Conservation (phyloP, 225 moss, liverwort and hornwort species). For the Sphagnum contortum region DNA sequence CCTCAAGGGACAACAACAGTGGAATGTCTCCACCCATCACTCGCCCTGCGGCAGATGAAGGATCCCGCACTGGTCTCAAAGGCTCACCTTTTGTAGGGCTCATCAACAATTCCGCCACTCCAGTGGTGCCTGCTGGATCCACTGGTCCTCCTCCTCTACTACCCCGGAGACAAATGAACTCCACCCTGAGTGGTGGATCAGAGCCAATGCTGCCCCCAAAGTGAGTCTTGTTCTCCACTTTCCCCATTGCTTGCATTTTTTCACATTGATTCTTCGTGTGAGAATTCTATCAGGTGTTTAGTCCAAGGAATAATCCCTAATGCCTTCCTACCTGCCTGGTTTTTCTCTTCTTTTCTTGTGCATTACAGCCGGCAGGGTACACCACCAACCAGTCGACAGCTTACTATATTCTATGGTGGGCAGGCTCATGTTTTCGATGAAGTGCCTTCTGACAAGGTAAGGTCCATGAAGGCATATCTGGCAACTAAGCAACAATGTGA, state of each 20-base stretch:
- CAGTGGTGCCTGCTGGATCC: slow-evolving; percentile 21
- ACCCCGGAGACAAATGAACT: slow-evolving; percentile 28
- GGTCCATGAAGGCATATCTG: neutral
- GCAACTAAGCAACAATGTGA: too few species aligned
- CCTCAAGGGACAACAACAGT: slow-evolving; percentile 9
- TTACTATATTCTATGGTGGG: slow-evolving; percentile 61
- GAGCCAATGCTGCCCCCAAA: slow-evolving; percentile 17
- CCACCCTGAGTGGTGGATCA: slow-evolving; percentile 25
- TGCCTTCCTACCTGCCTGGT: neutral
- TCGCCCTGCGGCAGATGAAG: slow-evolving; percentile 46
- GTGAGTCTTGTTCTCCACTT: neutral
- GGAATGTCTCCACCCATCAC: slow-evolving; percentile 5
- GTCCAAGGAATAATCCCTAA: neutral
- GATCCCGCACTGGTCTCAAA: slow-evolving; percentile 49
- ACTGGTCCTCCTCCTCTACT: slow-evolving; percentile 21
- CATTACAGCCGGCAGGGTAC: slow-evolving; percentile 35
- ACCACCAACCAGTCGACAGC: slow-evolving; percentile 41
- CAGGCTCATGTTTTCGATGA: slow-evolving; percentile 65
- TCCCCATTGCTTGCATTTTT: neutral
- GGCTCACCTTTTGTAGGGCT: slow-evolving; percentile 32
- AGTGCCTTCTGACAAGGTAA: slow-evolving; percentile 51
- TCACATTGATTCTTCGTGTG: neutral
- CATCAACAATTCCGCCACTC: slow-evolving; percentile 13
- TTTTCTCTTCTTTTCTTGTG: neutral
- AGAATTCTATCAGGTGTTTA: too few species aligned